Percentiles rank a stretch among this genome's conserved stretches.
Conservation (phyloP, 345 rosid species). For the Salix purpurea region DNA sequence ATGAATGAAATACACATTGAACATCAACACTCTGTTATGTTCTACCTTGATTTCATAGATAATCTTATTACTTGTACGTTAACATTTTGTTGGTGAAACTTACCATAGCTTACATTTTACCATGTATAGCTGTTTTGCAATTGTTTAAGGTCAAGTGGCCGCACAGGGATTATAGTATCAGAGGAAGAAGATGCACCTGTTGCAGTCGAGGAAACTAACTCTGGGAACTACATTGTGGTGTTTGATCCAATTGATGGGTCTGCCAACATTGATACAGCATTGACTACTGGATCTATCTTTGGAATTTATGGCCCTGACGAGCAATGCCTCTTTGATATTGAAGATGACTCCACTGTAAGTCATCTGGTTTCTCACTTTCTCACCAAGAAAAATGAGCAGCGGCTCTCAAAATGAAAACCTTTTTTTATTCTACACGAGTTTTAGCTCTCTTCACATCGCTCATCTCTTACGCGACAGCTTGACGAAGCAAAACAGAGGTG, state of each 20-base stretch:
- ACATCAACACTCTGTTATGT: too few relatives aligned
- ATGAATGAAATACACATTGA: too few relatives aligned
- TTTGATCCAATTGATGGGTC: slow-evolving; percentile 40
- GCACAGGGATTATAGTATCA: slow-evolving; percentile 35
- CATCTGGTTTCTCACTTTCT: neutral
- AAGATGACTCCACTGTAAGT: slow-evolving; percentile 24
- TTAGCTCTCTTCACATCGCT: neutral
- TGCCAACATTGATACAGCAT: slow-evolving; percentile 31
- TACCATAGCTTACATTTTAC: neutral
- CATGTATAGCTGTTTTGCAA: slow-evolving; percentile 31
- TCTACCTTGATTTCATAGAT: too few relatives aligned
- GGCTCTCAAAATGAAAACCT: too few relatives aligned
- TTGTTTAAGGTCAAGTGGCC: slow-evolving; percentile 36
- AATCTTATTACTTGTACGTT: too few relatives aligned
- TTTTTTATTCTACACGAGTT: neutral
- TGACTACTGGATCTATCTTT: slow-evolving; percentile 38
- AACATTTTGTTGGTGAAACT: too few relatives aligned
- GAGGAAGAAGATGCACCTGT: slow-evolving; percentile 43
- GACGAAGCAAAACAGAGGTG: slow-evolving; percentile 30
- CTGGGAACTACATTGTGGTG: slow-evolving; percentile 34
- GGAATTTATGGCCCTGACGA: slow-evolving; percentile 36
- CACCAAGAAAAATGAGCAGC: too few relatives aligned
- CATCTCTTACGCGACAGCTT: slow-evolving; percentile 14
- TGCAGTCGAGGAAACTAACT: slow-evolving; percentile 38
- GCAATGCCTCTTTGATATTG: slow-evolving; percentile 24